phyloP scores from a whole-genome alignment of 1,139 yeast genomes.

The Candida freyschussii region DNA sequence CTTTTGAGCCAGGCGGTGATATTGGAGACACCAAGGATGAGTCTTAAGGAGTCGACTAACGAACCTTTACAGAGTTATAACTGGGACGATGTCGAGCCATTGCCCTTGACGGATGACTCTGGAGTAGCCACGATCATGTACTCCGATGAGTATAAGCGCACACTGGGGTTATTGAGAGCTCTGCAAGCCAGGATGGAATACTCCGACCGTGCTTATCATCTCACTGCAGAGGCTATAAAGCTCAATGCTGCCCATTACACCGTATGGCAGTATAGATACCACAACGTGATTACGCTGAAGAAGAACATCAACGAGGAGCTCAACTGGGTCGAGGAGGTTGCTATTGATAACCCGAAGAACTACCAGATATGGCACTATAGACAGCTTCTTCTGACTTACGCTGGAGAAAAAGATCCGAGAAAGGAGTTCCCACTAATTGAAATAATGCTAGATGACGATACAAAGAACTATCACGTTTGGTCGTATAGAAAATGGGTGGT shows the following conservation, averaged over 20 bases:
- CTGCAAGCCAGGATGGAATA: constrained; percentile 57
- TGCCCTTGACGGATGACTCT: constrained; percentile 39
- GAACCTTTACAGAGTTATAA: constrained; percentile 22
- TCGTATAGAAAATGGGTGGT: constrained; percentile 83
- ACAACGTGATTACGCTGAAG: constrained; percentile 42
- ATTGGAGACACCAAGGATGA: no score
- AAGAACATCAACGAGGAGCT: constrained; percentile 43
- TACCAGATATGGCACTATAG: constrained; percentile 97
- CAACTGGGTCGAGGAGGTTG: constrained; percentile 74
- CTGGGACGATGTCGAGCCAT: constrained; percentile 40
- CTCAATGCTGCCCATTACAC: constrained; percentile 88
- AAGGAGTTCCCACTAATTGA: constrained; percentile 62
- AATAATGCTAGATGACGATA: constrained; percentile 68
- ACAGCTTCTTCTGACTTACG: constrained; percentile 41
- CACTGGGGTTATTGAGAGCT: constrained; percentile 61
- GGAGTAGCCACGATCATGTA: constrained; percentile 74
- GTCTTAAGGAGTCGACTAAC: not conserved
- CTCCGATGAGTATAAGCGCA: constrained; percentile 58
- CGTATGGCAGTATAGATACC: constrained; percentile 76
- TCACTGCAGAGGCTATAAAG: constrained; percentile 60
- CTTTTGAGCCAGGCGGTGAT: no score
- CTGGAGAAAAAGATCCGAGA: constrained; percentile 36
- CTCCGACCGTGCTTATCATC: constrained; percentile 63
- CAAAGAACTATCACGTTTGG: constrained; percentile 96
- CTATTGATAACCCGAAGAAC: constrained; percentile 77